Conservation (phyloP, 2,329 filamentous ascomycete genomes). For the Colletotrichum theobromicola region DNA sequence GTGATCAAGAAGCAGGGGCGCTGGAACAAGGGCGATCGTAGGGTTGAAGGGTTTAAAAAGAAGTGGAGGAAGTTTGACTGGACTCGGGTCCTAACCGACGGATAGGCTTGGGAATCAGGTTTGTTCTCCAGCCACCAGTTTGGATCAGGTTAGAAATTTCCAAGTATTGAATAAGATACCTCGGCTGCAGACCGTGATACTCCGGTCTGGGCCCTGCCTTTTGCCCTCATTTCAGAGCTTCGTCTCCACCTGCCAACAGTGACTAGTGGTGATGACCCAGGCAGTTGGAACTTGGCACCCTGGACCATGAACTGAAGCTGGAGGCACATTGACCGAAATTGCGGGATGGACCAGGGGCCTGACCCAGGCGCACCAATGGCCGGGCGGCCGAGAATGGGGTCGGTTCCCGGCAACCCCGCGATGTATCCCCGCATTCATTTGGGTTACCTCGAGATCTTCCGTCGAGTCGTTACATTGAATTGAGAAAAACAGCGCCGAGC, state of each 20-base stretch:
- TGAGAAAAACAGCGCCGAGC: neutral
- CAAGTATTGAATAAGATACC: neutral
- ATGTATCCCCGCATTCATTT: slow-evolving; percentile 1
- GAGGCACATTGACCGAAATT: slow-evolving; percentile 10
- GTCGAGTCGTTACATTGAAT: slow-evolving; percentile 1
- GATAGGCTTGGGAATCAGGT: neutral
- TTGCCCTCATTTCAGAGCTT: neutral
- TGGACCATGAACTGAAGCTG: neutral
- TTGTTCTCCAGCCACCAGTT: neutral
- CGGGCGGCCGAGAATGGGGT: neutral
- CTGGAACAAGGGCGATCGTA: slow-evolving; percentile 74
- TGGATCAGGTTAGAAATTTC: neutral
- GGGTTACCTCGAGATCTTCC: neutral
- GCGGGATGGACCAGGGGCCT: slow-evolving; percentile 6
- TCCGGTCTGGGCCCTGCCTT: neutral
- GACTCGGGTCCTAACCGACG: slow-evolving; percentile 62
- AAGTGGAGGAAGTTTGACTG: slow-evolving; percentile 95
- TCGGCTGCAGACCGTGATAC: neutral
- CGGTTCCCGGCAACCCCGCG: slow-evolving; percentile 12
- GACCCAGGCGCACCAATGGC: slow-evolving; percentile 20
- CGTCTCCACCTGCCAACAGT: neutral
- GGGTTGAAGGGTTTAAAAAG: slow-evolving; percentile 81
- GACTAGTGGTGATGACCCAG: neutral
- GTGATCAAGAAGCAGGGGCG: slow-evolving; percentile 88
- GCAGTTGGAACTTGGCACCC: neutral